A percentile compares a stretch with the other conserved stretches of the same genome.
Evolutionary conservation across 1,284 basidiomycete genomes (phyloP).

Genomic region (Puccinia triticina): DNA sequence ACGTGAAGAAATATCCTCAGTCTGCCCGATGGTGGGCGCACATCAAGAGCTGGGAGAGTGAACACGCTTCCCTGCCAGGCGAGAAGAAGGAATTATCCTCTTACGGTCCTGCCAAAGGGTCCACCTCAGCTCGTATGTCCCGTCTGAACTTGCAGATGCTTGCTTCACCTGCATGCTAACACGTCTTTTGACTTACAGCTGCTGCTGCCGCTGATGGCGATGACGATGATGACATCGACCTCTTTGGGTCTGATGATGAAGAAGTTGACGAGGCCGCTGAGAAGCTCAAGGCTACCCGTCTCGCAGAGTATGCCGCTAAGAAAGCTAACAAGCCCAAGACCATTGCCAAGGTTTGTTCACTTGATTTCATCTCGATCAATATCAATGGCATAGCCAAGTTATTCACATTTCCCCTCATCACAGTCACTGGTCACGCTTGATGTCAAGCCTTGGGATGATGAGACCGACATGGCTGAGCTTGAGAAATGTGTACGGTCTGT

Average conservation of each 20-base stretch:
- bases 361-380: not conserved
- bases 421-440: constrained; percentile 93
- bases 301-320: constrained; percentile 89
- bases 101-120: constrained; percentile 57
- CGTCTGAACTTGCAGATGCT: constrained; percentile 54
- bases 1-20: constrained; percentile 73
- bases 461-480: constrained; percentile 90
- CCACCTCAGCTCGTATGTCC: constrained; percentile 45
- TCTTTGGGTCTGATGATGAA: constrained; percentile 85
- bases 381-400: constrained; percentile 29
- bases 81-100: constrained; percentile 73
- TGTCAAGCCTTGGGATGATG: constrained; percentile 95
- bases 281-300: constrained; percentile 89
- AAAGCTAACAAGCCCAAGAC: constrained; percentile 78
- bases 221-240: constrained; percentile 90
- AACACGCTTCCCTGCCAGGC: constrained; percentile 77
- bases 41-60: constrained; percentile 81
- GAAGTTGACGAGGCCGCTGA: constrained; percentile 92
- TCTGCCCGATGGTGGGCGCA: constrained; percentile 91
- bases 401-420: constrained; percentile 54
- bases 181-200: constrained; percentile 64
- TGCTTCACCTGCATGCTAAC: constrained; percentile 60
- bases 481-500: constrained; percentile 83
- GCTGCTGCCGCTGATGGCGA: constrained; percentile 67
- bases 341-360: constrained; percentile 74